Percentiles rank a stretch among this genome's conserved stretches.
Conservation (phyloP, 1,139 yeast species). For the Trichomonascaceae sp. region DNA sequence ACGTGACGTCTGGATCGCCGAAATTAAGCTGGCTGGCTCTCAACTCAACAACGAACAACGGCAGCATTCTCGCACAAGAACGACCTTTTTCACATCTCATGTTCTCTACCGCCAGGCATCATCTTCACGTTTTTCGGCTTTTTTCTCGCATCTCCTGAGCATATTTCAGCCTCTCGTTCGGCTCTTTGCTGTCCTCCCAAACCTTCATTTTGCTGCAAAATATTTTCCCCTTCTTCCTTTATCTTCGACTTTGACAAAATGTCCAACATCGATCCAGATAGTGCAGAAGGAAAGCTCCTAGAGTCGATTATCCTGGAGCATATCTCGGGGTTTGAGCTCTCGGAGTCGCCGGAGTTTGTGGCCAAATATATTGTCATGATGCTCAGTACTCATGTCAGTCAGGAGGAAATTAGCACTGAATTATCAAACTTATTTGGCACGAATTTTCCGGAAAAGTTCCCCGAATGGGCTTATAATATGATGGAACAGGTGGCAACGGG, state of each 20-base stretch:
- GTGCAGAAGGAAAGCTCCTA: slow-evolving; percentile 19
- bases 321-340: slow-evolving; percentile 17
- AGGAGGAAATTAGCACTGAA: slow-evolving; percentile 59
- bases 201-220: background rate
- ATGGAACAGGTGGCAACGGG: slow-evolving; percentile 11
- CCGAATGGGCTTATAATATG: slow-evolving; percentile 51
- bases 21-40: no score
- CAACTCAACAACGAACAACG: no score
- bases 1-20: no score
- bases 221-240: background rate
- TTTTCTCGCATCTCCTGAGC: background rate
- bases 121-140: background rate
- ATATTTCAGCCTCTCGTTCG: background rate
- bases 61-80: no score
- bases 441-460: slow-evolving; percentile 46
- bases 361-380: slow-evolving; percentile 74
- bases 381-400: slow-evolving; percentile 57
- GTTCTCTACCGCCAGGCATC: no score
- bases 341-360: slow-evolving; percentile 68
- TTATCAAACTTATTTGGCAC: slow-evolving; percentile 61
- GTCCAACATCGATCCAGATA: slow-evolving; percentile 13
- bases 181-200: background rate
- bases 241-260: background rate
- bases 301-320: slow-evolving; percentile 15
- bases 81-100: background rate